Percentiles rank a stretch among this genome's conserved stretches.
phyloP scores from a whole-genome alignment of 495 filamentous ascomycete species.

The Tricharina praecox region DNA sequence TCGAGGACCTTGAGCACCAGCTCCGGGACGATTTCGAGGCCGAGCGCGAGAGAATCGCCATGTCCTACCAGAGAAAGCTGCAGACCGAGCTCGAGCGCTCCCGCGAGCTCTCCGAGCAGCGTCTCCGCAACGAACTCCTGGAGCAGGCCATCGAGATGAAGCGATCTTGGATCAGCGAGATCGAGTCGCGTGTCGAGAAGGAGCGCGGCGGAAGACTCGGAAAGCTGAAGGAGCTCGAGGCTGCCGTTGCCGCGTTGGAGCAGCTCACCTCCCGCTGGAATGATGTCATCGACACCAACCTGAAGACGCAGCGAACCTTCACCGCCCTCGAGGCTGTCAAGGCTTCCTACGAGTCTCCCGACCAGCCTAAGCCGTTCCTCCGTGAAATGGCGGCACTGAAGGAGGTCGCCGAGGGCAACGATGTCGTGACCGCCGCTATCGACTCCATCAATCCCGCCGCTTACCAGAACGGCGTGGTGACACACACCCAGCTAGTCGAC shows the following conservation, averaged over 20 bases:
- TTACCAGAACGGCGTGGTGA: constrained; percentile 82
- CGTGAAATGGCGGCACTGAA: constrained; percentile 84
- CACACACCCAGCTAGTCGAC: constrained; percentile 68
- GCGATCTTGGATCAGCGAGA: constrained; percentile 57
- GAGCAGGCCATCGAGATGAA: constrained; percentile 83
- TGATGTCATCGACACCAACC: constrained; percentile 67
- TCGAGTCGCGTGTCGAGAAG: constrained; percentile 66
- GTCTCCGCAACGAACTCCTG: constrained; percentile 64
- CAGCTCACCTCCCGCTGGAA: constrained; percentile 71
- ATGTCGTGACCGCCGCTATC: constrained; percentile 78
- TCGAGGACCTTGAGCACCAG: constrained; percentile 53
- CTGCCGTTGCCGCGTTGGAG: constrained; percentile 62
- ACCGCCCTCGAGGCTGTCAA: constrained; percentile 89
- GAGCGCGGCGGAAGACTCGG: constrained; percentile 77
- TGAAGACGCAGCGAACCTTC: constrained; percentile 86
- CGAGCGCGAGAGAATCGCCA: constrained; percentile 60
- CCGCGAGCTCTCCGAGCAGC: constrained; percentile 59
- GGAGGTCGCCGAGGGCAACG: constrained; percentile 65
- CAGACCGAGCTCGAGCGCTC: constrained; percentile 56
- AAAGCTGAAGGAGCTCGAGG: constrained; percentile 63
- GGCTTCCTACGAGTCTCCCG: constrained; percentile 54
- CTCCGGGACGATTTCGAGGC: constrained; percentile 80
- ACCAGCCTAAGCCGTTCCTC: constrained; percentile 66
- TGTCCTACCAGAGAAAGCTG: constrained; percentile 63
- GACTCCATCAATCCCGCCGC: constrained; percentile 82